Percentiles rank a stretch among this genome's conserved stretches.
Conservation (phyloP, 345 rosid species). For the Turritis glabra region DNA sequence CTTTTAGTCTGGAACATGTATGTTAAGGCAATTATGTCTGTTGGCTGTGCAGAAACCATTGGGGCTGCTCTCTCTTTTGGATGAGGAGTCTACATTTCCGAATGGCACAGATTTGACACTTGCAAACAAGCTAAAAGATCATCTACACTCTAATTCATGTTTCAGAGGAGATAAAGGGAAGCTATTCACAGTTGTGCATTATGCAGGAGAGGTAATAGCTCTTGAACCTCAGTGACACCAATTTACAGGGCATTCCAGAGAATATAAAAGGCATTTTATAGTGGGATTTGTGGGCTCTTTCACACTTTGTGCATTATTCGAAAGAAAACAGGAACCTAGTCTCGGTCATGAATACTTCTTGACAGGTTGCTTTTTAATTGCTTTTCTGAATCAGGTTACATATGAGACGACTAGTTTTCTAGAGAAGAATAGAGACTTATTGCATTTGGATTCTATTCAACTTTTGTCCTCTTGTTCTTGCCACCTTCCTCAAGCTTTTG, state of each 20-base stretch:
- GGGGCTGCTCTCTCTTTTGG: slow-evolving; percentile 86
- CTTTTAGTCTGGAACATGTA: not conserved
- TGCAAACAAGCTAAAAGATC: slow-evolving; percentile 94
- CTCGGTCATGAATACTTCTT: slow-evolving; percentile 25
- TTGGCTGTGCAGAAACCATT: slow-evolving; percentile 76
- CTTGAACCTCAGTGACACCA: slow-evolving; percentile 17
- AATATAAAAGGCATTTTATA: not conserved
- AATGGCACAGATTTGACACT: slow-evolving; percentile 94
- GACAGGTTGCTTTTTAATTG: slow-evolving; percentile 34
- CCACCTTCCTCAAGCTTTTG: slow-evolving; percentile 88
- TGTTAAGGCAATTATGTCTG: slow-evolving; percentile 18
- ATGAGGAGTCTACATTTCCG: slow-evolving; percentile 97
- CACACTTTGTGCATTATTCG: not conserved
- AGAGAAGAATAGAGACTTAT: slow-evolving; percentile 94
- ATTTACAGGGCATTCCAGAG: slow-evolving; percentile 4
- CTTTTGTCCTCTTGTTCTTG: slow-evolving; percentile 89
- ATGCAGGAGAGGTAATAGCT: slow-evolving; percentile 89
- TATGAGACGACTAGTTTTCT: slow-evolving; percentile 94
- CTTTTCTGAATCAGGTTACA: slow-evolving; percentile 61
- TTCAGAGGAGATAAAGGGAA: slow-evolving; percentile 84
- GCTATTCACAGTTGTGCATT: slow-evolving; percentile 81
- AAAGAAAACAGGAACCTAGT: slow-evolving; percentile 16
- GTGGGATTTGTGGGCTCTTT: slow-evolving; percentile 2
- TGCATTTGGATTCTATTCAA: slow-evolving; percentile 90
- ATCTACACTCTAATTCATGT: slow-evolving; percentile 67